Base-by-base conservation (phyloP, 129 eudicot genomes). In the Artemisia argyi region DNA sequence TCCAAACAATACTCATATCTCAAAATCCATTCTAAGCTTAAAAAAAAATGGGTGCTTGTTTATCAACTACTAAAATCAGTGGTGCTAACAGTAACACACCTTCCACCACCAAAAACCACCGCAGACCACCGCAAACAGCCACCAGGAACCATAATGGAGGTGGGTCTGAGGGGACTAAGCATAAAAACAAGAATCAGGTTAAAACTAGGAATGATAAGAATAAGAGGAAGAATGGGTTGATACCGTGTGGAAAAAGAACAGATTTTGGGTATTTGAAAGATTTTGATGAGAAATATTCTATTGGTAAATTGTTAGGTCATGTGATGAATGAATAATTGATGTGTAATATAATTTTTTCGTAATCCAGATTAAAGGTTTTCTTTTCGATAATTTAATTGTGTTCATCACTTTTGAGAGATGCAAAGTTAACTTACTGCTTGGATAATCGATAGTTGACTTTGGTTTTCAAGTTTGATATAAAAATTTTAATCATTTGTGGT, bases 291-390 rank as follows among this genome's bases (percentile, higher is more conserved):
- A 76, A 32, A 13, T 93, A 87, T 77, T 47, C 87, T 4, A 84
- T 84, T 70, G 98, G 98, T 69, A 93, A 90, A 79, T 87, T 93
- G 81, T 83, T 93, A 84, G 98, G 98, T 15, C 98, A 35, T 63
- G 68, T 42, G 57, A 68, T 68, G 73, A 53, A 16, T 72, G 68
- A 44, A 20, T 72, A n/a, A 18, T 9, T 60, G 58, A 71, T 42
- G 17, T n/a, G 7, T 60, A 60, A 60, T 35, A 11, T 24, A 12
- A 3, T 13, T 46, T 60, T 30, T 60, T 60, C 65, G 28, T 60
- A 18, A 60, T 60, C 65, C 70, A 18, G 11, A 11, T 57, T 19
- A 9, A 48, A 68, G 42, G 59, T 60, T 50, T 28, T 48, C 17
- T 22, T 16, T 50, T 48, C 22, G n/a, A 12, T 66, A 30, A 58